Conservation (phyloP, 2,329 filamentous ascomycete genomes). For the Cadophora luteo-olivacea region DNA sequence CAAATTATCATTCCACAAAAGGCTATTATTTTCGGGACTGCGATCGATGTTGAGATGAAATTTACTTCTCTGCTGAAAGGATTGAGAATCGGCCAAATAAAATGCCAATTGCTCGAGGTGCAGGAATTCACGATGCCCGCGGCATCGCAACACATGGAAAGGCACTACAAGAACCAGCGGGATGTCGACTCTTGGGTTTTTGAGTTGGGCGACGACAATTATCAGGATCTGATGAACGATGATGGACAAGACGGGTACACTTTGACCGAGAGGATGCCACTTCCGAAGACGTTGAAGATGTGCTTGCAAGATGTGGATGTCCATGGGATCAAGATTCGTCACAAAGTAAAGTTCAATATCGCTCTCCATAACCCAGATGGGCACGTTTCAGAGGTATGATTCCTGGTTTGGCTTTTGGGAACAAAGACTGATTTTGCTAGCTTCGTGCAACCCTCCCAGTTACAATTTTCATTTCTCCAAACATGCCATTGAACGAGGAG, state of each 20-base stretch:
- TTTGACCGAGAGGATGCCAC: conserved; percentile 65
- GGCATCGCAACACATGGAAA: conserved; percentile 53
- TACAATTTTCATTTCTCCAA: conserved; percentile 94
- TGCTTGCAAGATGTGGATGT: conserved; percentile 92
- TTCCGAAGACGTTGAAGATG: conserved; percentile 81
- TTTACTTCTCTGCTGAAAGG: conserved; percentile 90
- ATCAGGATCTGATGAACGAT: conserved; percentile 73
- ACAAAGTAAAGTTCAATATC: conserved; percentile 91
- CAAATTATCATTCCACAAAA: conserved; percentile 93
- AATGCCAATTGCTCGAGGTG: conserved; percentile 79
- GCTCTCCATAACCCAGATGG: conserved; percentile 94
- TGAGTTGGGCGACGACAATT: conserved; percentile 63
- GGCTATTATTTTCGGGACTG: conserved; percentile 92
- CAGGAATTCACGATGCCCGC: conserved; percentile 69
- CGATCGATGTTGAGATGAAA: conserved; percentile 82
- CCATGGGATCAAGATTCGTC: conserved; percentile 87
- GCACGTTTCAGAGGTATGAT: conserved; percentile 82
- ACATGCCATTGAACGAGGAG: conserved; percentile 85
- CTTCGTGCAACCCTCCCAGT: conserved; percentile 89
- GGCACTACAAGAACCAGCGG: conserved; percentile 67
- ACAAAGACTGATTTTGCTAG: conserved; percentile 48
- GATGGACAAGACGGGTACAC: conserved; percentile 70
- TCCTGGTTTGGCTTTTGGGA: not conserved
- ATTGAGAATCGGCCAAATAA: conserved; percentile 82
- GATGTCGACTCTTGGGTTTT: conserved; percentile 67